Evolutionary conservation across 805 yeast species (phyloP).

Genomic region (Candida krabiensis): DNA sequence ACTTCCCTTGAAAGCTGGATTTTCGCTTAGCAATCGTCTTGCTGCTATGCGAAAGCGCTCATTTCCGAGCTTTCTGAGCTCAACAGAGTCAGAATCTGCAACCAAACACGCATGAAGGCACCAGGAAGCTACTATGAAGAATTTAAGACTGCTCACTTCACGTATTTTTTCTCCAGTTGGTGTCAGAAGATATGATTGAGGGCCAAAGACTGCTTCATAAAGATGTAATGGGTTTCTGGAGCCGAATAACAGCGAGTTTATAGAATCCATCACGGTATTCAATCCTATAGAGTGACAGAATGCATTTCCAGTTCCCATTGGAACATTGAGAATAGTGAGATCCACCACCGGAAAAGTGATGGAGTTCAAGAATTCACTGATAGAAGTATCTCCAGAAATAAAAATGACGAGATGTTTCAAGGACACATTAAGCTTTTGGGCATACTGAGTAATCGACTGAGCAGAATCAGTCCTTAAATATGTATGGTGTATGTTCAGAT

Average conservation of each 20-base stretch:
- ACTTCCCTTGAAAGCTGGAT: slow-evolving; percentile 53
- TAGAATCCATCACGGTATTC: slow-evolving; percentile 32
- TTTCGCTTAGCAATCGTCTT: slow-evolving; percentile 43
- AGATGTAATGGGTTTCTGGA: slow-evolving; percentile 36
- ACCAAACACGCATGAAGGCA: slow-evolving; percentile 85
- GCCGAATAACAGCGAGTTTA: slow-evolving; percentile 35
- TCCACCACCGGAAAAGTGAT: not conserved
- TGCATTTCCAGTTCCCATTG: slow-evolving; percentile 89
- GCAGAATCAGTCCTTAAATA: slow-evolving; percentile 45
- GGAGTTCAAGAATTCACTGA: slow-evolving; percentile 70
- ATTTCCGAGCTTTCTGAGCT: slow-evolving; percentile 60
- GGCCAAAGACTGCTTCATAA: slow-evolving; percentile 45
- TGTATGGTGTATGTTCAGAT: slow-evolving; percentile 32
- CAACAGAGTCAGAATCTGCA: slow-evolving; percentile 73
- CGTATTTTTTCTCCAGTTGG: slow-evolving; percentile 17
- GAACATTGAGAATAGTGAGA: slow-evolving; percentile 43
- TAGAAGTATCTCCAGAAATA: slow-evolving; percentile 85
- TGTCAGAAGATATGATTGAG: slow-evolving; percentile 20
- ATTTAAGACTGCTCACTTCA: slow-evolving; percentile 24
- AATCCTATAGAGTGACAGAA: slow-evolving; percentile 61
- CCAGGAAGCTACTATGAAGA: slow-evolving; percentile 76
- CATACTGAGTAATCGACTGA: slow-evolving; percentile 41
- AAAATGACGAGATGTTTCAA: slow-evolving; percentile 48
- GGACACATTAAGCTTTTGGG: slow-evolving; percentile 28
- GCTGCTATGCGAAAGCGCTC: slow-evolving; percentile 76